A percentile compares a stretch with the other conserved stretches of the same genome.
These are phyloP conservation scores for Closterium sp. DNA, from an alignment of 139 green algal genomes.

Conservation along the genomic window DNA sequence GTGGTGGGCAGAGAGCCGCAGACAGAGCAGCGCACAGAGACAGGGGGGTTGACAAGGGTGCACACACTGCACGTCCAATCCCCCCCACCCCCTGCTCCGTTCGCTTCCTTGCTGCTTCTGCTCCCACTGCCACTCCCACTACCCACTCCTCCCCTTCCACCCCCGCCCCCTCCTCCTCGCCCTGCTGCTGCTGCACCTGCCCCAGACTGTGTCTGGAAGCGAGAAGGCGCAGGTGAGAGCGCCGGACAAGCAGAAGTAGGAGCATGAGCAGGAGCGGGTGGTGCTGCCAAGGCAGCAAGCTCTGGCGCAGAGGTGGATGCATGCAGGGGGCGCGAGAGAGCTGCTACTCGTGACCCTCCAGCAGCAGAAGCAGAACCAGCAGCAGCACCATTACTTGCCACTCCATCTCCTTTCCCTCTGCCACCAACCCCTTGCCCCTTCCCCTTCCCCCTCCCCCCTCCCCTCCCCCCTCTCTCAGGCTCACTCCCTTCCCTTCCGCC, in stretches of 20 bases:
- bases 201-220: background rate
- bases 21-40: background rate
- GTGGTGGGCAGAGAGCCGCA: slow-evolving; percentile 8
- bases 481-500: too few species aligned
- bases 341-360: background rate
- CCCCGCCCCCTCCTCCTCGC: background rate
- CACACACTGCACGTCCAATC: slow-evolving; percentile 28
- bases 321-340: background rate
- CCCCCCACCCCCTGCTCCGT: background rate
- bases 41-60: slow-evolving; percentile 17
- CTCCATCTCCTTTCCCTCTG: too few species aligned
- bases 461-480: background rate
- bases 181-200: background rate
- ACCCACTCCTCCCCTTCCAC: too few species aligned
- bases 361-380: too few species aligned
- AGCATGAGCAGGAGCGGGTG: background rate
- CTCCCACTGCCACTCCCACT: background rate
- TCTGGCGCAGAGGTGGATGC: background rate
- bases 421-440: background rate
- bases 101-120: background rate
- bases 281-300: background rate
- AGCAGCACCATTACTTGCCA: too few species aligned
- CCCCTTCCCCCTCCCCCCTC: background rate
- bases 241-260: background rate
- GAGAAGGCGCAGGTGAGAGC: background rate